These are phyloP conservation scores for Penicillium sp. DNA, from an alignment of 2,329 filamentous ascomycete genomes.

Conservation along the genomic window DNA sequence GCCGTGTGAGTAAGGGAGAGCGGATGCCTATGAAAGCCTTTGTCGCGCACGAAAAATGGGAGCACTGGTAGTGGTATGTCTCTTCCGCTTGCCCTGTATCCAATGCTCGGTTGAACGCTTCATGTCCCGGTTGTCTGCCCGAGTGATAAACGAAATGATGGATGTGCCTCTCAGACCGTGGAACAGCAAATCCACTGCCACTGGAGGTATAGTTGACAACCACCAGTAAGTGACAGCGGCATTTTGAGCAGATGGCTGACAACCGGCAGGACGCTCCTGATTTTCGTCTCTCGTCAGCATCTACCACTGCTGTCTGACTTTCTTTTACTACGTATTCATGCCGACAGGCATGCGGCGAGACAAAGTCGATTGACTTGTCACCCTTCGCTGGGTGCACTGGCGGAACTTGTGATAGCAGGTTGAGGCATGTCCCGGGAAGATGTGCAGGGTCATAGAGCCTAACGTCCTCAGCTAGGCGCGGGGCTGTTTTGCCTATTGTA, in stretches of 20 bases:
- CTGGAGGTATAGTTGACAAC: conserved; percentile 47
- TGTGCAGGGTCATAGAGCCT: conserved; percentile 42
- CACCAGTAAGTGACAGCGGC: conserved; percentile 58
- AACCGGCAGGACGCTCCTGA: conserved; percentile 50
- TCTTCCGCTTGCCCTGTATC: conserved; percentile 36
- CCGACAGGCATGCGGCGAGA: conserved; percentile 46
- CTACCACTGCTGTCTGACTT: conserved; percentile 48
- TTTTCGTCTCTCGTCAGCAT: conserved; percentile 32
- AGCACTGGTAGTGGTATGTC: conserved; percentile 53
- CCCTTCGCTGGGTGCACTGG: conserved; percentile 43
- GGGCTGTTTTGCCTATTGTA: conserved; percentile 46
- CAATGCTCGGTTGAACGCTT: conserved; percentile 18
- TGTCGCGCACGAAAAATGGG: conserved; percentile 51
- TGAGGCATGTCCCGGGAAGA: conserved; percentile 41
- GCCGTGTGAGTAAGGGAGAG: conserved; percentile 47
- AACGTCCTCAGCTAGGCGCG: conserved; percentile 44
- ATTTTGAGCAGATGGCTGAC: conserved; percentile 56
- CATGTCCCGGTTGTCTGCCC: conserved; percentile 24
- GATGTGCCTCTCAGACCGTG: conserved; percentile 44
- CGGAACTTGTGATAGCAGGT: conserved; percentile 54
- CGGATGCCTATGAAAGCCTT: conserved; percentile 48
- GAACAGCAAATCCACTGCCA: conserved; percentile 42
- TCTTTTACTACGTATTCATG: conserved; percentile 56
- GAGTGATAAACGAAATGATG: conserved; percentile 54
- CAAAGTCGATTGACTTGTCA: conserved; percentile 29